Base-by-base conservation (phyloP, 202 grass and related monocot species). In the Zizania palustris region DNA sequence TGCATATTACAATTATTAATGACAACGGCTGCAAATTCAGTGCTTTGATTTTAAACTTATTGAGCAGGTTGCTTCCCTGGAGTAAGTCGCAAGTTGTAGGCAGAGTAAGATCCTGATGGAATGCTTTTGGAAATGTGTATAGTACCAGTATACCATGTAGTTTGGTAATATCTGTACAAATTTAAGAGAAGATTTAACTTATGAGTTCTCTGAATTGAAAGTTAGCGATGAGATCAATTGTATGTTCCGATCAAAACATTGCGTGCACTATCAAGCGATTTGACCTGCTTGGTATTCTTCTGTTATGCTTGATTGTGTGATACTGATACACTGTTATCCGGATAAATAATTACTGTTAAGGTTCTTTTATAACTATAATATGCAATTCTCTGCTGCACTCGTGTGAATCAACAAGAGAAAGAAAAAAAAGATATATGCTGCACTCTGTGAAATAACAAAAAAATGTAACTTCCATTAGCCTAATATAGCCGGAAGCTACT, bases 21-120 rank as follows among this genome's bases (percentile, higher is more conserved):
- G 51, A 39, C 16, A 53, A 16, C 8, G 12, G 11, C 8, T 35
- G 7, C n/a, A 46, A 73, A 72, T 8, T 4, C 51, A 62, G 49
- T 58, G 5, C 48, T 69, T 60, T 78, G 9, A 38, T 50, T 62
- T 48, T 81, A 2, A 70, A 67, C 45, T 70, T 72, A 48, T 48
- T 58, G 48, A 71, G 67, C 80, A 98, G 95, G 81, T 97, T 79
- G 89, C 85, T 77, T 90, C 95, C 65, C 63, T 90, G 67, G 89
- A 97, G 55, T 62, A 6, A 3, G 34, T 12, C 10, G 3, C 28
- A 16, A 20, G 35, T 33, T 39, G 16, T 46, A 34, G 38, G 68
- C 71, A 51, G 10, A 11, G 46, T 19, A 65, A 20, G 38, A 54
- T 20, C 9, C 4, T 15, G 28, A 35, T 74, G 44, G 39, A 21